phyloP scores from a whole-genome alignment of 306 rosid genomes.

The Trichosanthes truncata region DNA sequence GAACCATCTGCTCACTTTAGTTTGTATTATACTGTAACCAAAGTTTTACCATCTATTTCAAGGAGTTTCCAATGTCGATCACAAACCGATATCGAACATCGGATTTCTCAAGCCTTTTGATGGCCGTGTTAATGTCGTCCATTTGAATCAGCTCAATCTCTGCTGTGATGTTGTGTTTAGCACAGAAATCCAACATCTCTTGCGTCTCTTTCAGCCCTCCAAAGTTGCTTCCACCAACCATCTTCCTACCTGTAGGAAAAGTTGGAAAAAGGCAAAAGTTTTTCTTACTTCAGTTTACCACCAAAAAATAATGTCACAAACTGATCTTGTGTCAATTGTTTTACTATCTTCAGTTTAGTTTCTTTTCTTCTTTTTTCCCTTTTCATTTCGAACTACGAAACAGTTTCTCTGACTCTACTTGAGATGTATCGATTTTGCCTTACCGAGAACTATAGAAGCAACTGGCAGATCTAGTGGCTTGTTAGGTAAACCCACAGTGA shows the following conservation, averaged over 20 bases:
- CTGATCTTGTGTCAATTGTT: not conserved
- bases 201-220: slow-evolving; percentile 94
- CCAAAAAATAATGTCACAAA: not conserved
- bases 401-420: not conserved
- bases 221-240: slow-evolving; percentile 78
- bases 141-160: slow-evolving; percentile 69
- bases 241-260: slow-evolving; percentile 47
- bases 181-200: slow-evolving; percentile 90
- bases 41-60: slow-evolving; percentile 4
- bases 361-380: not conserved
- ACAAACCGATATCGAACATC: slow-evolving; percentile 85
- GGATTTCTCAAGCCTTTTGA: slow-evolving; percentile 67
- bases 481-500: slow-evolving; percentile 62
- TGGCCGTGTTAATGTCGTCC: slow-evolving; percentile 63
- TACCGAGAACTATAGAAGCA: slow-evolving; percentile 52
- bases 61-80: slow-evolving; percentile 66
- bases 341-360: not conserved
- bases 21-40: not conserved
- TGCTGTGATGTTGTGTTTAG: slow-evolving; percentile 50
- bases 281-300: not conserved
- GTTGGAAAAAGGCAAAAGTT: not conserved
- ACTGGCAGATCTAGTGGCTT: slow-evolving; percentile 75
- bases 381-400: not conserved
- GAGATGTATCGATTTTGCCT: slow-evolving; percentile 4
- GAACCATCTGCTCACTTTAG: not conserved